Evolutionary conservation across 2,329 filamentous ascomycete species (phyloP).

Genomic region (Stemphylium lycopersici): DNA sequence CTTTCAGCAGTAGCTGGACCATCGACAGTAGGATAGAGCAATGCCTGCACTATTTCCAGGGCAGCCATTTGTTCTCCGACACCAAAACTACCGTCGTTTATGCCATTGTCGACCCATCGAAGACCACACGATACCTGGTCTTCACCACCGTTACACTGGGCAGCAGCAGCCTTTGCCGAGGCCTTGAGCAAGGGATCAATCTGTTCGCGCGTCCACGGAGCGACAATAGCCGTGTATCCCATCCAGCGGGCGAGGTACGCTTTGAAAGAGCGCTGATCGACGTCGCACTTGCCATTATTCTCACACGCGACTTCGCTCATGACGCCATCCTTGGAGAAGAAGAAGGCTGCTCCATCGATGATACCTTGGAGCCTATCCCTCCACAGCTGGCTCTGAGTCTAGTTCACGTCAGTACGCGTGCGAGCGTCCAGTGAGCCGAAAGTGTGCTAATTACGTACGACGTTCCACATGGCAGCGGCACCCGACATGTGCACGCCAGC

Average conservation of each 20-base stretch:
- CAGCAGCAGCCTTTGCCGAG: slow-evolving; percentile 63
- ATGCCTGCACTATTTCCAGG: slow-evolving; percentile 60
- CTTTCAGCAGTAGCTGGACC: slow-evolving; percentile 55
- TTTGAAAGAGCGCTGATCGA: slow-evolving; percentile 56
- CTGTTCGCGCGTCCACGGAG: slow-evolving; percentile 42
- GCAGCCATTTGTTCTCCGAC: slow-evolving; percentile 67
- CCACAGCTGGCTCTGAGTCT: slow-evolving; percentile 44
- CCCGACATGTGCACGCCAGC: slow-evolving; percentile 54
- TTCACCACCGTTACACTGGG: slow-evolving; percentile 59
- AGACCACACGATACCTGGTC: slow-evolving; percentile 56
- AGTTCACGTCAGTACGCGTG: slow-evolving; percentile 12
- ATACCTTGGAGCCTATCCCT: slow-evolving; percentile 38
- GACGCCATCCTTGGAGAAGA: slow-evolving; percentile 53
- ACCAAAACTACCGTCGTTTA: slow-evolving; percentile 57
- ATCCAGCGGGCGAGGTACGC: slow-evolving; percentile 53
- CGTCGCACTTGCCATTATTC: slow-evolving; percentile 52
- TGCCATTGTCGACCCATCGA: slow-evolving; percentile 50
- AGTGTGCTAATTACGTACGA: slow-evolving; percentile 44
- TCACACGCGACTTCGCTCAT: slow-evolving; percentile 59
- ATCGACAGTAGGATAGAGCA: slow-evolving; percentile 42
- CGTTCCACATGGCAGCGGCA: slow-evolving; percentile 56
- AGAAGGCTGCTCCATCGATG: slow-evolving; percentile 49
- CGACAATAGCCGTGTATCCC: slow-evolving; percentile 49
- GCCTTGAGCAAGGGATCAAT: slow-evolving; percentile 60
- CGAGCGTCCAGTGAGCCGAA: background rate